phyloP scores from a whole-genome alignment of 306 rosid species.

The Sicyos baderoa region DNA sequence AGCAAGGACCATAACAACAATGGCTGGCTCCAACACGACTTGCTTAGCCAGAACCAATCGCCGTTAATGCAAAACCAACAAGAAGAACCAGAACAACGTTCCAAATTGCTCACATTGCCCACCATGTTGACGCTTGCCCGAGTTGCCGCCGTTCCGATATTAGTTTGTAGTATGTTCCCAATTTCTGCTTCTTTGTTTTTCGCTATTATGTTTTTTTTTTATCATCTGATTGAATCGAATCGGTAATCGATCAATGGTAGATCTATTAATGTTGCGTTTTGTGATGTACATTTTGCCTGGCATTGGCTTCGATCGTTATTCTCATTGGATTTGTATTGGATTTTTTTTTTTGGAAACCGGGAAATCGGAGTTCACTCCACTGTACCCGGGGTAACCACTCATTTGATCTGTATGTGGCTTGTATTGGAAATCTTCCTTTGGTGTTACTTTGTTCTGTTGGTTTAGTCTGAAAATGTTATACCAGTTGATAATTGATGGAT shows the following conservation, averaged over 20 bases:
- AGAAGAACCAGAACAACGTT: conserved; percentile 20
- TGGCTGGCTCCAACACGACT: conserved; percentile 32
- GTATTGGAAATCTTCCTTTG: background rate
- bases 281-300: background rate
- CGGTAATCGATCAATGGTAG: background rate
- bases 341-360: too few species aligned
- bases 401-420: background rate
- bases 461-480: background rate
- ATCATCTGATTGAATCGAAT: background rate
- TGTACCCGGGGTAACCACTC: too few species aligned
- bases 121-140: conserved; percentile 85
- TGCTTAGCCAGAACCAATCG: conserved; percentile 19
- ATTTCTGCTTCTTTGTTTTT: background rate
- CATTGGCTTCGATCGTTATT: background rate
- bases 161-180: conserved; percentile 48
- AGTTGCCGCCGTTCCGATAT: conserved; percentile 83
- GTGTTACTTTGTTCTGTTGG: background rate
- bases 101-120: conserved; percentile 78
- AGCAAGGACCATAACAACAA: conserved; percentile 26
- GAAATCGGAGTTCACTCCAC: too few species aligned
- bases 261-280: background rate
- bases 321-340: background rate
- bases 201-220: conserved; percentile 16
- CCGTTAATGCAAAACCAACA: conserved; percentile 25
- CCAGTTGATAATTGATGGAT: background rate